Percentiles rank a stretch among this genome's conserved stretches.
These are phyloP conservation scores for Pezicula carpinea DNA, from an alignment of 2,329 filamentous ascomycete species.

Conservation along the genomic window DNA sequence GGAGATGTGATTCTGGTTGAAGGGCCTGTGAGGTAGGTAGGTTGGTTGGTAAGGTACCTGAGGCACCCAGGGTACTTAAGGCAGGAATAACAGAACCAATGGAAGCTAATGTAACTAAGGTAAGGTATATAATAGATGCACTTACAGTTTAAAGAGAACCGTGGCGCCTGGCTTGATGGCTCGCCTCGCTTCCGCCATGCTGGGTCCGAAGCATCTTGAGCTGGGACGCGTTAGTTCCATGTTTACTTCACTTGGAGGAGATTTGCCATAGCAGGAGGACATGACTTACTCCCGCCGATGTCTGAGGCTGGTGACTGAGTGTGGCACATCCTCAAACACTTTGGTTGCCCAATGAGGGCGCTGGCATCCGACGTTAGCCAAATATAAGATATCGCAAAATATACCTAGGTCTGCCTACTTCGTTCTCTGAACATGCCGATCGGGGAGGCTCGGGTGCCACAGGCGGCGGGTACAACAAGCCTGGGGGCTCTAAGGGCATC, in stretches of 20 bases:
- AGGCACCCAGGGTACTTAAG: too few relatives aligned
- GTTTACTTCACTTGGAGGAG: not conserved
- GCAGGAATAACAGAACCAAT: too few relatives aligned
- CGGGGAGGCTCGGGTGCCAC: conserved; percentile 13
- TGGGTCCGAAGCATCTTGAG: conserved; percentile 43
- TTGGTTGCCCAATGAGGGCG: conserved; percentile 55
- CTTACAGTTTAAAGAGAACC: conserved; percentile 51
- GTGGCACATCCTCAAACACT: conserved; percentile 49
- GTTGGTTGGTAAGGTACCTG: too few relatives aligned
- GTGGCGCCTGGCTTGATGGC: conserved; percentile 43
- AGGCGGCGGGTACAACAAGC: conserved; percentile 10
- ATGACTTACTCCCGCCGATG: conserved; percentile 32
- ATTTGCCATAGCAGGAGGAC: not conserved
- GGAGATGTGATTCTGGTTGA: conserved; percentile 51
- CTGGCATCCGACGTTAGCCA: conserved; percentile 29
- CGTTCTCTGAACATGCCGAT: conserved; percentile 16
- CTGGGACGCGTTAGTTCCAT: conserved; percentile 25
- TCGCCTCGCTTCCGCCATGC: conserved; percentile 37
- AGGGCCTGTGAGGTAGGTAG: too few relatives aligned
- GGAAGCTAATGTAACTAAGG: too few relatives aligned
- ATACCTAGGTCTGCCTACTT: conserved; percentile 16
- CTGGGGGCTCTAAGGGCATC: conserved; percentile 17
- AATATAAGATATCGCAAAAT: conserved; percentile 1
- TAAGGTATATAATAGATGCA: not conserved
- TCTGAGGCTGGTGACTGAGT: conserved; percentile 47